phyloP scores from a whole-genome alignment of 148 eudicot genomes.

The Selenicereus undatus region DNA sequence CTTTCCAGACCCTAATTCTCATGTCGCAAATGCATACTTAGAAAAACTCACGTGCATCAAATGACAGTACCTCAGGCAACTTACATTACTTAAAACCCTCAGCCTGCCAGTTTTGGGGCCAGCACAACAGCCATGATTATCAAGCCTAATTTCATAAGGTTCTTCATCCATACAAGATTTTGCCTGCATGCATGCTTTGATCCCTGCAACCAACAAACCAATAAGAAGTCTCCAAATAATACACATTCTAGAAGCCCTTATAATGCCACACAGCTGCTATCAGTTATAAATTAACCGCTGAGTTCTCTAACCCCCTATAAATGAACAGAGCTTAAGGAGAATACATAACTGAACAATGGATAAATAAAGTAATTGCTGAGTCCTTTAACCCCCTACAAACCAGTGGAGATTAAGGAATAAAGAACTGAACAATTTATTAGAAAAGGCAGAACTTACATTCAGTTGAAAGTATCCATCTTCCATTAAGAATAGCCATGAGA shows the following conservation, averaged over 20 bases:
- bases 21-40: too few species aligned
- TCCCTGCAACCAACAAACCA: slow-evolving; percentile 41
- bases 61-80: slow-evolving; percentile 12
- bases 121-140: slow-evolving; percentile 65
- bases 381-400: not conserved
- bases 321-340: not conserved
- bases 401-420: not conserved
- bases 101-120: slow-evolving; percentile 90
- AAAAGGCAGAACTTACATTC: slow-evolving; percentile 54
- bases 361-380: not conserved
- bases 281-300: not conserved
- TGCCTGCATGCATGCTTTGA: slow-evolving; percentile 58
- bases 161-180: slow-evolving; percentile 59
- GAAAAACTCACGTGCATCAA: too few species aligned
- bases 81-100: slow-evolving; percentile 47
- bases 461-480: slow-evolving; percentile 73
- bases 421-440: not conserved
- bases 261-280: not conserved
- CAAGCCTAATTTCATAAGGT: slow-evolving; percentile 61
- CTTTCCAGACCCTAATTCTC: not conserved
- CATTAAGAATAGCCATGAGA: slow-evolving; percentile 84
- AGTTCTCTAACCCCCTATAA: not conserved
- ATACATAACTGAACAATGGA: not conserved
- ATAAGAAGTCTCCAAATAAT: not conserved
- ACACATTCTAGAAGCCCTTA: too few species aligned